phyloP scores from a whole-genome alignment of 768 basidiomycete species.

The Antrodiella citrinella region DNA sequence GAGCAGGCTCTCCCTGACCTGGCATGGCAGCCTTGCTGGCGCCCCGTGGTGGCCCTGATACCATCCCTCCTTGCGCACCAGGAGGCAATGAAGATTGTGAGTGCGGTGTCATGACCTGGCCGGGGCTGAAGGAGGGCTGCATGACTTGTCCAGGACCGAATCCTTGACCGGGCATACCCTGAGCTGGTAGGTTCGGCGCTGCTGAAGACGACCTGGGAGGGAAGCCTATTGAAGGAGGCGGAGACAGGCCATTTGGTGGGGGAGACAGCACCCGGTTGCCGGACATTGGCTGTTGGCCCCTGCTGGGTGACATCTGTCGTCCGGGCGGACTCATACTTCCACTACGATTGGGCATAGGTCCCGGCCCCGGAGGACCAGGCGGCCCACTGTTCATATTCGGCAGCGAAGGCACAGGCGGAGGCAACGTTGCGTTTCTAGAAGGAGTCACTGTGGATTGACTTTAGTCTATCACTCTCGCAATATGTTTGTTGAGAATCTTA shows the following conservation, averaged over 20 bases:
- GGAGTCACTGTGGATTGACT: neutral
- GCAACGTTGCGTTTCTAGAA: slow-evolving; percentile 39
- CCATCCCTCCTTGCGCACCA: slow-evolving; percentile 7
- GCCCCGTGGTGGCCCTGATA: slow-evolving; percentile 8
- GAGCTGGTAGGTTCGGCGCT: neutral
- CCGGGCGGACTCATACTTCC: slow-evolving; percentile 17
- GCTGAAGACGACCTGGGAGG: slow-evolving; percentile 7
- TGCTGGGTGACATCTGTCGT: slow-evolving; percentile 13
- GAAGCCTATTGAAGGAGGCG: neutral
- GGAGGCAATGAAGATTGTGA: too few relatives aligned
- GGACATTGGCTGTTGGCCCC: neutral
- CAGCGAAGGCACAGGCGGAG: slow-evolving; percentile 57
- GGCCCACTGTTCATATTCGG: slow-evolving; percentile 20
- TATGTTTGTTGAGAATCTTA: too few relatives aligned
- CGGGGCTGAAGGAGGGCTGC: slow-evolving; percentile 3
- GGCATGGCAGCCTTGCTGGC: neutral
- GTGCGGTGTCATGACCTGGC: slow-evolving; percentile 12
- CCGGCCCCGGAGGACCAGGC: slow-evolving; percentile 13
- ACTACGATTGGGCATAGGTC: slow-evolving; percentile 8
- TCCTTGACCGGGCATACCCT: neutral
- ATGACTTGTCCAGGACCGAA: slow-evolving; percentile 24
- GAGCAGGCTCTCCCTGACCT: neutral
- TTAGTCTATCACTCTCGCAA: neutral
- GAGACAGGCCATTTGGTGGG: too few relatives aligned
- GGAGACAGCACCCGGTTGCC: slow-evolving; percentile 2